phyloP scores from a whole-genome alignment of 768 basidiomycete species.

The Auriscalpium microsporum region DNA sequence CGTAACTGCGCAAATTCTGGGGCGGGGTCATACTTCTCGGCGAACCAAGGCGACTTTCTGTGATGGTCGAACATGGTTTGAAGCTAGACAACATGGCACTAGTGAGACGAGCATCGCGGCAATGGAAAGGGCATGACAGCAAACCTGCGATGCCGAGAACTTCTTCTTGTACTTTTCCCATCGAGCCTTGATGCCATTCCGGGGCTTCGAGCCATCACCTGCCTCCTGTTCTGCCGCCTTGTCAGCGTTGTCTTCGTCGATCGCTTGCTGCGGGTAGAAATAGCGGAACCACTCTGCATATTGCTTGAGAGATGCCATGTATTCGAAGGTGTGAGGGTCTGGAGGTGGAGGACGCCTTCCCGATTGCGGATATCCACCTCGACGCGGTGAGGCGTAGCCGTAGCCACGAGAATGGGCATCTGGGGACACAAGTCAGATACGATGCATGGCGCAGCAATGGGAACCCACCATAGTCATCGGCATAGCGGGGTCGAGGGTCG shows the following conservation, averaged over 20 bases:
- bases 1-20: slow-evolving; percentile 65
- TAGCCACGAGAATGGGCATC: slow-evolving; percentile 61
- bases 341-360: slow-evolving; percentile 47
- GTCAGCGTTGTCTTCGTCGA: slow-evolving; percentile 76
- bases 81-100: slow-evolving; percentile 51
- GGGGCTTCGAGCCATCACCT: slow-evolving; percentile 72
- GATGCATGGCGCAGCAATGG: slow-evolving; percentile 6
- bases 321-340: slow-evolving; percentile 77
- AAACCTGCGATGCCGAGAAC: slow-evolving; percentile 83
- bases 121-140: slow-evolving; percentile 1
- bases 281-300: slow-evolving; percentile 86
- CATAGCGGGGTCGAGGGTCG: slow-evolving; percentile 75
- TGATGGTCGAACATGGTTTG: slow-evolving; percentile 95
- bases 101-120: neutral
- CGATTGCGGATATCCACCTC: slow-evolving; percentile 37
- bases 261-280: slow-evolving; percentile 64
- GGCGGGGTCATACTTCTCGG: slow-evolving; percentile 85
- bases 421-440: slow-evolving; percentile 28
- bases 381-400: slow-evolving; percentile 58
- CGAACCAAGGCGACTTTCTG: slow-evolving; percentile 93
- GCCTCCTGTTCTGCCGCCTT: slow-evolving; percentile 80
- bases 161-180: slow-evolving; percentile 96
- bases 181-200: slow-evolving; percentile 71
- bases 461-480: slow-evolving; percentile 68
- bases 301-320: slow-evolving; percentile 73